Conservation (phyloP, 306 rosid genomes). For the Sindora glabra region DNA sequence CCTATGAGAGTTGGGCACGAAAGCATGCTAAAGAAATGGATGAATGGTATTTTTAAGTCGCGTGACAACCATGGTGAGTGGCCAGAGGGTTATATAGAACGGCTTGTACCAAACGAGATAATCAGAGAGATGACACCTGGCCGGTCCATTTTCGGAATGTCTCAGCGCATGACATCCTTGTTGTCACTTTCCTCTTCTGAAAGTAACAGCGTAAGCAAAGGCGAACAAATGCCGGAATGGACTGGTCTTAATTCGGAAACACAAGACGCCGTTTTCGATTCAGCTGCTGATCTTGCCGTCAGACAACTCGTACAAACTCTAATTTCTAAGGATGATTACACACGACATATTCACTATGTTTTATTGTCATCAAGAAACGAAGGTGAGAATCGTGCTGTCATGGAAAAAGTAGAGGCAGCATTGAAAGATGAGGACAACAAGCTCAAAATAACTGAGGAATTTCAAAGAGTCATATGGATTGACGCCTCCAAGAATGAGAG, state of each 20-base stretch:
- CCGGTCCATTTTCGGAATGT: neutral
- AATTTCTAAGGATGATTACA: neutral
- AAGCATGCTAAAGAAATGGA: too few relatives aligned
- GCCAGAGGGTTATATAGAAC: too few relatives aligned
- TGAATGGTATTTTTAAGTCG: too few relatives aligned
- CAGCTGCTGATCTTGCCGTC: slow-evolving; percentile 4
- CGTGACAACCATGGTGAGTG: too few relatives aligned
- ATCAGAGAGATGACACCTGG: neutral
- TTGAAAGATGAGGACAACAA: neutral
- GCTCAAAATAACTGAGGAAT: neutral
- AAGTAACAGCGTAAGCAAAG: too few relatives aligned
- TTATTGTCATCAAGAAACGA: neutral
- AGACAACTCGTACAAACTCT: slow-evolving; percentile 2
- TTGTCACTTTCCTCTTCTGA: too few relatives aligned
- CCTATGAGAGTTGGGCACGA: too few relatives aligned
- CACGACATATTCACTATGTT: neutral
- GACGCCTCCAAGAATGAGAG: neutral
- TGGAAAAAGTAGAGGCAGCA: neutral
- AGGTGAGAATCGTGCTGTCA: neutral
- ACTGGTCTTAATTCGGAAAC: neutral
- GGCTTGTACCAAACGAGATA: neutral
- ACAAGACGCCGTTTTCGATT: neutral
- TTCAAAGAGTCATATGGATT: neutral
- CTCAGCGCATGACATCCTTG: too few relatives aligned
- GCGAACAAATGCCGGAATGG: too few relatives aligned